Conservation (phyloP, 306 rosid species). For the Mimosa bimucronata region DNA sequence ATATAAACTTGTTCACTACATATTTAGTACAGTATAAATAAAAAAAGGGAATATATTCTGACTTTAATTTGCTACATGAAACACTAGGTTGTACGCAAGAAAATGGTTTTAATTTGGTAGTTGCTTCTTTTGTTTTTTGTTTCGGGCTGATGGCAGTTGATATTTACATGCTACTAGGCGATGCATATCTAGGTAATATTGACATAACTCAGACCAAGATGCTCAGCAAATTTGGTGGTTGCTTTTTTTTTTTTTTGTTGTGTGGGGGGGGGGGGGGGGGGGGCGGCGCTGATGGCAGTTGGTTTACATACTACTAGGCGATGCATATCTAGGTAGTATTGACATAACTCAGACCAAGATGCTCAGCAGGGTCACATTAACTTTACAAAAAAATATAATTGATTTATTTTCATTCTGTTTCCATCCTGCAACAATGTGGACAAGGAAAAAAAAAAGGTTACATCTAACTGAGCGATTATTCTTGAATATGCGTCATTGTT, state of each 20-base stretch:
- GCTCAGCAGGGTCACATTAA: not conserved
- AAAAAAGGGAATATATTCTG: not conserved
- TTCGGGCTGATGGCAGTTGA: not conserved
- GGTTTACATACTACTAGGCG: not conserved
- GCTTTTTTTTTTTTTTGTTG: not conserved
- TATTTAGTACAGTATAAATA: not conserved
- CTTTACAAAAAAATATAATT: not conserved
- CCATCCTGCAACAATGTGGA: not conserved
- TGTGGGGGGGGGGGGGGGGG: no score
- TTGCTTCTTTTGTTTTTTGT: no score
- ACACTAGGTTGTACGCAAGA: not conserved
- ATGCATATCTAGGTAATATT: not conserved
- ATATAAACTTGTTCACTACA: not conserved
- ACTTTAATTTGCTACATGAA: not conserved
- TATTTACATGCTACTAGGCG: not conserved
- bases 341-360: not conserved
- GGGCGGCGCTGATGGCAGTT: not conserved
- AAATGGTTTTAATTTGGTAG: not conserved
- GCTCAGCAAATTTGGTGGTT: no score
- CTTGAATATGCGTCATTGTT: constrained; percentile 7
- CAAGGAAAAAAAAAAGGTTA: not conserved
- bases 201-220: not conserved
- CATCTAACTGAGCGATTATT: constrained; percentile 4
- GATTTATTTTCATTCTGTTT: not conserved
- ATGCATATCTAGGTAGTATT: not conserved